Evolutionary conservation across 176 grass and related monocot species (phyloP).

Genomic region (Leersia perrieri): DNA sequence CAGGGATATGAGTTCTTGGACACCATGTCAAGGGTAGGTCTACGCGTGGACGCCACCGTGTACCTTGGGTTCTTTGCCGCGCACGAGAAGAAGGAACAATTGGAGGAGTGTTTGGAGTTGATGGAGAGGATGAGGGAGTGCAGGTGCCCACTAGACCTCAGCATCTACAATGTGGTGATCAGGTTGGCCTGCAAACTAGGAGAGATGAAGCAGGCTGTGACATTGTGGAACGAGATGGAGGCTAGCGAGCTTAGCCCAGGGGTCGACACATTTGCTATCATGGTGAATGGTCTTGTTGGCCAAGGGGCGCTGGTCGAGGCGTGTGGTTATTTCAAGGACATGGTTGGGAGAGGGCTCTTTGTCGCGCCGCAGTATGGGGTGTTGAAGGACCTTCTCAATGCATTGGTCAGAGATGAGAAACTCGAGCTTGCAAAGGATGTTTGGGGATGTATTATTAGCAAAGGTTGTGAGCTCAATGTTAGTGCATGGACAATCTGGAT

Average conservation of each 20-base stretch:
- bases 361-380: constrained; percentile 77
- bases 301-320: constrained; percentile 64
- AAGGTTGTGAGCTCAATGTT: constrained; percentile 81
- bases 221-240: constrained; percentile 89
- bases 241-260: constrained; percentile 52
- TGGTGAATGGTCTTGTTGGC: constrained; percentile 67
- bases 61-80: constrained; percentile 67
- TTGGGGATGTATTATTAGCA: constrained; percentile 74
- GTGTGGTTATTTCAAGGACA: constrained; percentile 74
- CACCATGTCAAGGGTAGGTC: constrained; percentile 51
- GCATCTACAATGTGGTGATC: constrained; percentile 75
- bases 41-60: constrained; percentile 58
- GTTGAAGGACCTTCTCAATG: constrained; percentile 83
- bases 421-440: constrained; percentile 87
- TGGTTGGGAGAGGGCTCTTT: constrained; percentile 83
- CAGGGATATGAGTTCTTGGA: constrained; percentile 78
- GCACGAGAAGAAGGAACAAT: constrained; percentile 77
- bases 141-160: constrained; percentile 53
- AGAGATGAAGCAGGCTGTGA: constrained; percentile 60
- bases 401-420: constrained; percentile 69
- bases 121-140: constrained; percentile 74
- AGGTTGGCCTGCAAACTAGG: constrained; percentile 78
- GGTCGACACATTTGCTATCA: constrained; percentile 85
- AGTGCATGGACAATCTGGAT: constrained; percentile 95
- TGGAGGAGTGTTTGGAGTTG: constrained; percentile 88